Conservation (phyloP, 2,329 filamentous ascomycete species). For the Chrysosphaeria jannelii region DNA sequence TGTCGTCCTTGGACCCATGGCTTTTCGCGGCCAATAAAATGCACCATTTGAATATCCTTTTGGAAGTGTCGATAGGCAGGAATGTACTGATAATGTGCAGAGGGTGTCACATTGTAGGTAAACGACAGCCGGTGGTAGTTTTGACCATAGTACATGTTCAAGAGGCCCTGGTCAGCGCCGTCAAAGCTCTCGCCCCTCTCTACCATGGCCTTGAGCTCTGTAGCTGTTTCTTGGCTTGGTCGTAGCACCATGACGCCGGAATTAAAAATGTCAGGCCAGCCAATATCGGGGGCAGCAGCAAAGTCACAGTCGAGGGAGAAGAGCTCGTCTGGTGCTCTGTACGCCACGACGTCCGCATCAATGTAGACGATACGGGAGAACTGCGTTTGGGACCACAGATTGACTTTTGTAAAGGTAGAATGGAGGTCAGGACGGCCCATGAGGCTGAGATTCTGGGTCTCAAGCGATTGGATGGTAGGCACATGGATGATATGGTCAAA, state of each 20-base stretch:
- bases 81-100: slow-evolving; percentile 87
- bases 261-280: slow-evolving; percentile 96
- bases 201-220: slow-evolving; percentile 58
- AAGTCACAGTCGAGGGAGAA: slow-evolving; percentile 33
- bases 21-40: slow-evolving; percentile 82
- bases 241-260: slow-evolving; percentile 83
- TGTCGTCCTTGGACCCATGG: slow-evolving; percentile 48
- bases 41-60: slow-evolving; percentile 62
- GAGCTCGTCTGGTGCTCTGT: slow-evolving; percentile 76
- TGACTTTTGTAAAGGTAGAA: slow-evolving; percentile 88
- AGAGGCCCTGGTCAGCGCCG: slow-evolving; percentile 76
- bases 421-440: slow-evolving; percentile 81
- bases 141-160: slow-evolving; percentile 80
- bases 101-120: slow-evolving; percentile 90
- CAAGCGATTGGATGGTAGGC: slow-evolving; percentile 33
- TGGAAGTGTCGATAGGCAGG: slow-evolving; percentile 87
- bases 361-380: slow-evolving; percentile 85
- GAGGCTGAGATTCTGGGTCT: slow-evolving; percentile 53
- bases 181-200: slow-evolving; percentile 79
- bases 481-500: slow-evolving; percentile 81
- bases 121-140: slow-evolving; percentile 74
- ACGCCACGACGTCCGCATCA: slow-evolving; percentile 76
- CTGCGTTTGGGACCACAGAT: slow-evolving; percentile 71
- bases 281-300: slow-evolving; percentile 67
- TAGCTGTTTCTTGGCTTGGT: slow-evolving; percentile 67